Percentiles rank a stretch among this genome's conserved stretches.
These are phyloP conservation scores for Escallonia rubra DNA, from an alignment of 129 eudicot genomes.

Conservation along the genomic window DNA sequence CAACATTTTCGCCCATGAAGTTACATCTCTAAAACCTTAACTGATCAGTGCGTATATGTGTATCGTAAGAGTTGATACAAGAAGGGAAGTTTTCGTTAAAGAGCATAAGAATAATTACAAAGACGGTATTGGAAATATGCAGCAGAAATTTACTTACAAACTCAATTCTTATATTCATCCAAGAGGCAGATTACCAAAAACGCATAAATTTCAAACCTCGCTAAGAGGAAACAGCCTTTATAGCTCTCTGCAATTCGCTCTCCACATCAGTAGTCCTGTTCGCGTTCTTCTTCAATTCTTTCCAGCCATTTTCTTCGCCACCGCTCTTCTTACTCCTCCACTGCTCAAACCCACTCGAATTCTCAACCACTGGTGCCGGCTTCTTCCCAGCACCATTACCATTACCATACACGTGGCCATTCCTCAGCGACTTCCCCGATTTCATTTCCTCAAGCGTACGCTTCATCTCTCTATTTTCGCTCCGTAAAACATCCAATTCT, in stretches of 20 bases:
- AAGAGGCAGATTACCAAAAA: neutral
- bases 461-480: slow-evolving; percentile 65
- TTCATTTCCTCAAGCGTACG: slow-evolving; percentile 46
- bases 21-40: too few relatives aligned
- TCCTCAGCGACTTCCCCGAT: slow-evolving; percentile 19
- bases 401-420: slow-evolving; percentile 6
- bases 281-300: slow-evolving; percentile 48
- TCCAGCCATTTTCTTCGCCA: slow-evolving; percentile 34
- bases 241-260: slow-evolving; percentile 82
- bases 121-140: too few relatives aligned
- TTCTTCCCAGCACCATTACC: slow-evolving; percentile 29
- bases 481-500: slow-evolving; percentile 57
- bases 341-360: slow-evolving; percentile 48
- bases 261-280: slow-evolving; percentile 45
- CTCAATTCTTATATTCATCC: too few relatives aligned
- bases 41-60: too few relatives aligned
- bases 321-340: slow-evolving; percentile 63
- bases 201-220: slow-evolving; percentile 32
- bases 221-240: slow-evolving; percentile 70
- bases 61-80: too few relatives aligned
- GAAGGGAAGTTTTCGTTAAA: too few relatives aligned
- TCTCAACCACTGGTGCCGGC: slow-evolving; percentile 24
- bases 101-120: too few relatives aligned
- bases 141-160: too few relatives aligned
- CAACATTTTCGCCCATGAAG: too few relatives aligned